Base-by-base conservation (phyloP, 371 early-diverging fungal species). In the Actinomortierella wolfii region DNA sequence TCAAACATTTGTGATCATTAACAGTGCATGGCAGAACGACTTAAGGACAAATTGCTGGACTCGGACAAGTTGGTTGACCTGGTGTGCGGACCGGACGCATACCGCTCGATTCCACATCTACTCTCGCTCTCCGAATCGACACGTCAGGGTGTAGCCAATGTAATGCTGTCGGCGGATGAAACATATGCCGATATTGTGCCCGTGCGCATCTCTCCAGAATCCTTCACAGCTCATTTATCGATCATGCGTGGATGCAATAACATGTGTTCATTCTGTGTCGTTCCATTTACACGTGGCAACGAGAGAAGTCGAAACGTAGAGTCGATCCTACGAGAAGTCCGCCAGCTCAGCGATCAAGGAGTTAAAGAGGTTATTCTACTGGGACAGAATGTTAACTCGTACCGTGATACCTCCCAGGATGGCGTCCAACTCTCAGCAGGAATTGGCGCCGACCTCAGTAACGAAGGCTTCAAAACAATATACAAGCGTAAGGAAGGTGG, bases 181-280 rank as follows among this genome's bases (percentile, higher is more conserved):
- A 91, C 92, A 2, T 92, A 92, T 64, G 90, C 92, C 1, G 92
- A 92, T 64, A 86, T 92, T 43, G 86, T 89, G 63, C 92, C 92
- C 0, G 83, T 91, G 65, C 79, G 92, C 26, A 75, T 89, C 25
- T 82, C 91, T 57, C 68, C 79, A 18, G 79, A 82, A 57, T 80
- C 78, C 57, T 80, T 84, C 15, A 80, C 86, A 34, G 92, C 85
- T 5, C 88, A 86, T 74, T 68, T 92, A 13, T 89, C 89, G 2
- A 83, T 92, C 41, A 92, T 92, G 92, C 76, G 92, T 29, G 92
- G 92, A 48, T 92, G 92, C 75, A 91, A 92, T 70, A 92, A 92
- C 61, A 92, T 92, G 92, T 92, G 92, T 59, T 82, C 84, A 42
- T 92, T 88, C 66, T 92, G 92, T 62, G 89, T 92, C 23, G 92